Base-by-base conservation (phyloP, 1,284 basidiomycete genomes). In the Leccinum huronense region DNA sequence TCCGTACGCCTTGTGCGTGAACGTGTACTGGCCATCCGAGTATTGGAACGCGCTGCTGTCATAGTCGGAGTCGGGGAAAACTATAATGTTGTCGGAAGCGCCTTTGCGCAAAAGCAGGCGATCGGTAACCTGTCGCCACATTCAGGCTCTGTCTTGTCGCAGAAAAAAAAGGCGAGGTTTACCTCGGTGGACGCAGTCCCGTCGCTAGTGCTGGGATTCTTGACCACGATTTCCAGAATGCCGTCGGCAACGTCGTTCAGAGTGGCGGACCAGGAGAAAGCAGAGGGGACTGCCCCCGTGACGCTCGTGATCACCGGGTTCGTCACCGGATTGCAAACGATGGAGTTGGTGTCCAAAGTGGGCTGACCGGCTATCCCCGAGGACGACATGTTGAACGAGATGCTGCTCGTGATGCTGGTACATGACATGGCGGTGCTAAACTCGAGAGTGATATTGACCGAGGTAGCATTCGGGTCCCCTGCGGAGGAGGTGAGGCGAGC, bases 91-190 rank as follows among this genome's bases (percentile, higher is more conserved):
- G 71, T 85, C 76, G 1, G 81, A 67, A 11, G 81, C 71, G 57
- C 94, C 94, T 75, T 94, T 94, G 68, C 94, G 86, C 65, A 96
- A 68, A 56, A 95, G 74, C 34, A 96, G 78, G 71, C 89, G 90
- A 75, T 96, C 93, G 58, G 80, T 78, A 8, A 82, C 76, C 87
- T 91, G 69, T 55, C 27, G 58, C 61, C 59, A 66, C 31, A 40
- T 65, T 48, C 62, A 64, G 42, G 42, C 56, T 8, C 23, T 19
- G n/a, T 36, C 19, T 42, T 57, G 53, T 7, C 10, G 1, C 9
- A 57, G 1, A n/a, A 23, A 14, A 10, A 33, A 48, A 58, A 23
- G 11, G 45, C 55, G 7, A 33, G 38, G 80, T 82, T 69, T 75
- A 89, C 87, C 63, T 81, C 83, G 11, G 86, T 90, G n/a, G 80